These are phyloP conservation scores for Acarospora socialis DNA, from an alignment of 2,329 filamentous ascomycete genomes.

Conservation along the genomic window DNA sequence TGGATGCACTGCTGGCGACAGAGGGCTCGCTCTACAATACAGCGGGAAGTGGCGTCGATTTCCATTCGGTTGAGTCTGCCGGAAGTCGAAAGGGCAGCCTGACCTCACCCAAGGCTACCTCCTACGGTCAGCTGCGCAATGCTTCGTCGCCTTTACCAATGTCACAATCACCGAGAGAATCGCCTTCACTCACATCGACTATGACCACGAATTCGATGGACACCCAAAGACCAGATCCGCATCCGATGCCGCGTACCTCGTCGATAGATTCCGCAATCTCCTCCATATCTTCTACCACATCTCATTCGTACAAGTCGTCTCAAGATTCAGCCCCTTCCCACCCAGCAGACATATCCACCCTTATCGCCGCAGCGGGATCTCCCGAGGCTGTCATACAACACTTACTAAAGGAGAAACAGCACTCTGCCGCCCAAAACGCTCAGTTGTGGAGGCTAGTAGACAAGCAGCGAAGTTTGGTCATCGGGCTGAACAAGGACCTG, in stretches of 20 bases:
- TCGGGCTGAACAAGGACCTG: constrained; percentile 87
- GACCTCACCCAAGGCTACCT: constrained; percentile 7
- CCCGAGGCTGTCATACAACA: constrained; percentile 80
- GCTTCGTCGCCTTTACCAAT: constrained; percentile 11
- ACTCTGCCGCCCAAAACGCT: constrained; percentile 73
- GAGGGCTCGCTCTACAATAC: constrained; percentile 2
- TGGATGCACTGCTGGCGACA: constrained; percentile 4
- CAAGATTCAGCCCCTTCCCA: constrained; percentile 43
- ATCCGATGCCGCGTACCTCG: constrained; percentile 51
- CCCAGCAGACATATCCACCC: constrained; percentile 58
- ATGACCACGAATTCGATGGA: constrained; percentile 7
- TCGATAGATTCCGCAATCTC: constrained; percentile 94
- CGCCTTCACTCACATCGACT: constrained; percentile 11
- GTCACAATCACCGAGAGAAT: constrained; percentile 5
- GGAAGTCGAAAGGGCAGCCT: no score
- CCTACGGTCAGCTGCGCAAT: constrained; percentile 12
- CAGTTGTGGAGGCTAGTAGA: constrained; percentile 93
- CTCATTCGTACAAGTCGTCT: constrained; percentile 43
- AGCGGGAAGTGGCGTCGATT: not conserved
- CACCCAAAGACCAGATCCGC: constrained; percentile 3
- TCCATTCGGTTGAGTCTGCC: not conserved
- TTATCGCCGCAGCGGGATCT: constrained; percentile 75
- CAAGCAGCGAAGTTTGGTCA: constrained; percentile 86
- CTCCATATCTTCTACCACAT: constrained; percentile 47
- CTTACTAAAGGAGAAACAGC: constrained; percentile 80